Base-by-base conservation (phyloP, 2,329 filamentous ascomycete genomes). In the Furcasterigmium furcatum region DNA sequence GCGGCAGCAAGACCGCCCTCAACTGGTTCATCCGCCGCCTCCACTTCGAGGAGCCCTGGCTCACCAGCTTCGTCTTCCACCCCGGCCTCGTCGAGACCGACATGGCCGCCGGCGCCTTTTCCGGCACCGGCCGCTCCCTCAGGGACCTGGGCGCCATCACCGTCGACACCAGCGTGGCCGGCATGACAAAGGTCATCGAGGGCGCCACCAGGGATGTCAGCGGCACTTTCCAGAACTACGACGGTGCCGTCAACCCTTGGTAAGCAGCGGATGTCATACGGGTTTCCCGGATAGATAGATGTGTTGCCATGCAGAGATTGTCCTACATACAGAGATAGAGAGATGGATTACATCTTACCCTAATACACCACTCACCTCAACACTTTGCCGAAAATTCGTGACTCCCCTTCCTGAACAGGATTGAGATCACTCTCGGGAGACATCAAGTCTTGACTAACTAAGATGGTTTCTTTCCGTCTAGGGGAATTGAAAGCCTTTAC, bases 1-100 rank as follows among this genome's bases (percentile, higher is more conserved):
- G 67, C 0, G 53, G 68, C 2, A 64, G 64, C 43, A 79, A 79
- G 53, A 57, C 63, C 1, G 61, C 52, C 6, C 48, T 55, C 12
- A 57, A 61, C 45, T 67, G 60, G 60, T 50, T 62, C 21, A 59
- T 58, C 9, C 55, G 54, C 19, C 54, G 58, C 19, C 60, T 67
- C 13, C 54, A 60, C 39, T 51, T 52, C 6, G 64, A 68, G 49
- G 58, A 65, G 14, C 48, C 56, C 10, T 58, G 59, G 49, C 48
- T 73, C 9, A 58, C 60, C 9, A 48, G 59, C 2, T 54, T 70
- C 24, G 55, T 60, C 5, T 34, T 62, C 7, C 52, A 66, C 32
- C 65, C 63, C 4, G 64, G 60, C 41, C 63, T 45, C 38, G 52
- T 52, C 34, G 9, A 30, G 22, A 49, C 40, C 13, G 38, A 44